These are phyloP conservation scores for Eragrostis curvula DNA, from an alignment of 176 grass and related monocot species.

Conservation along the genomic window DNA sequence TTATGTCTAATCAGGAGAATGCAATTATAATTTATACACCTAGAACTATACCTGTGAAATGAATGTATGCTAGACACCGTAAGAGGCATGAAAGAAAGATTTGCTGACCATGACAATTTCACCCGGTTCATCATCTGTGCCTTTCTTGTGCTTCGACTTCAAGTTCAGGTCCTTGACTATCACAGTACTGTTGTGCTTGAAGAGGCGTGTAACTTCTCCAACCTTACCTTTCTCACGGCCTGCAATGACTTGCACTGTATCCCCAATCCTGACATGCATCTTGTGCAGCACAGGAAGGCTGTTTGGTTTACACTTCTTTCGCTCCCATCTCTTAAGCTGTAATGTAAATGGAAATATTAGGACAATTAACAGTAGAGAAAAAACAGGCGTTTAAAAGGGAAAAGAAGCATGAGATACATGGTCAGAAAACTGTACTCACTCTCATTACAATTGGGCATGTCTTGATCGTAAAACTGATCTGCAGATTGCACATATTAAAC, in stretches of 20 bases:
- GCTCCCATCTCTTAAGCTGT: conserved; percentile 90
- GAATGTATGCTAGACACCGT: background rate
- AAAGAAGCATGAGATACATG: background rate
- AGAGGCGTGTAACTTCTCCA: conserved; percentile 71
- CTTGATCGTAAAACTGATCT: conserved; percentile 66
- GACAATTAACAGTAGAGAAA: background rate
- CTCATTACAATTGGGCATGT: conserved; percentile 70
- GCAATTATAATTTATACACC: background rate
- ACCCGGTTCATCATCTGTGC: conserved; percentile 77
- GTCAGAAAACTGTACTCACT: conserved; percentile 41
- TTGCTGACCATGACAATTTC: conserved; percentile 82
- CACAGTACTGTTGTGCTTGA: conserved; percentile 94
- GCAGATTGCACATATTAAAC: conserved; percentile 26
- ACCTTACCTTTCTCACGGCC: conserved; percentile 93
- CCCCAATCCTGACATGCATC: conserved; percentile 93
- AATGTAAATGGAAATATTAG: conserved; percentile 5
- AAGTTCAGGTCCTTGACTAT: conserved; percentile 89
- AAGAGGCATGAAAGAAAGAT: background rate
- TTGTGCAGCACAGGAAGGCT: conserved; percentile 87
- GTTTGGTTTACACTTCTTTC: conserved; percentile 96
- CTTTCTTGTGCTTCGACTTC: conserved; percentile 98
- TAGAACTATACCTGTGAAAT: conserved; percentile 3
- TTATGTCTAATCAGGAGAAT: background rate
- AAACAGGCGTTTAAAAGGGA: background rate
- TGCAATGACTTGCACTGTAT: conserved; percentile 83